Base-by-base conservation (phyloP, 2,329 filamentous ascomycete species). In the Keithomyces neogunnii region DNA sequence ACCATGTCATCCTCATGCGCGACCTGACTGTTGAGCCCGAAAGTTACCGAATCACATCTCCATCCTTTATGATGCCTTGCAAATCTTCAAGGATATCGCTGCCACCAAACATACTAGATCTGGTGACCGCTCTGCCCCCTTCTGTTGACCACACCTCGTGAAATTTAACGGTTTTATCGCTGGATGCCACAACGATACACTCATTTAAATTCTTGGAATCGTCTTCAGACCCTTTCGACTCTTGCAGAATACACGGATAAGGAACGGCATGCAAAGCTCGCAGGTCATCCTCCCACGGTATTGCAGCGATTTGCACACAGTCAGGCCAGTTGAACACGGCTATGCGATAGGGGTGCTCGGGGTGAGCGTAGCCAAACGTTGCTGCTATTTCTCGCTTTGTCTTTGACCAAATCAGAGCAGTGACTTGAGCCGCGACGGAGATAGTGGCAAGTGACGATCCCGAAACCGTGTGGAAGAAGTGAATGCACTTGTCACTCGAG, bases 321-420 rank as follows among this genome's bases (percentile, higher is more conserved):
- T 88, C 86, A 0, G 93, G 93, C 93, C 93, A 97, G 45, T 86
- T 86, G 68, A 96, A 99, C 7, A 97, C 85, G 2, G 90, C 93
- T 57, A 99, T 88, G 26, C 93, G 84, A 60, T 86, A 88, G 0
- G 87, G 82, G 62, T 99, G 93, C 42, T 95, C 88, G 1, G 92
- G 90, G 59, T 95, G 86, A 3, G 91, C 83, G 63, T 95, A 97
- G 4, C 93, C 92, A 69, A 99, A 96, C 0, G 92, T 96, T 1
- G 90, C 93, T 1, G 82, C 88, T 56, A 99, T 93, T 66, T 97
- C 93, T 38, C 87, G 83, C 9, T 88, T 80, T 9, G 84, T 92
- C 31, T 79, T 86, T 49, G 88, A 93, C 92, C 89, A 99, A 53
- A 96, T 85, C 32, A 99, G 76, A 46, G 88, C 88, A 0, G 93